Conservation (phyloP, 495 filamentous ascomycete species). For the Neurospora sp. region DNA sequence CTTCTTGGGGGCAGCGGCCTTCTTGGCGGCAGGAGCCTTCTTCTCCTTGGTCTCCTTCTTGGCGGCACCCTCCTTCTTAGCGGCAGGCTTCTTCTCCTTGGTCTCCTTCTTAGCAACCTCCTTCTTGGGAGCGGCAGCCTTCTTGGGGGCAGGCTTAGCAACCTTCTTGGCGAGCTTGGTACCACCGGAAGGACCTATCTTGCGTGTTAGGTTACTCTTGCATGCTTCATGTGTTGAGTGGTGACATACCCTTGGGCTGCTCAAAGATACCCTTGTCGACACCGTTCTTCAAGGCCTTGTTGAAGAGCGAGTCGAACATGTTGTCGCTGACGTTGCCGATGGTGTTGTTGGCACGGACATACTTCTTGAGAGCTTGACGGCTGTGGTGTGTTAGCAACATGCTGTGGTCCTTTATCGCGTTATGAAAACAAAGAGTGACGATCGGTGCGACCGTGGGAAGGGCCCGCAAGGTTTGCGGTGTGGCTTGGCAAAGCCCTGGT, state of each 20-base stretch:
- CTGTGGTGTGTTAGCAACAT: constrained; percentile 44
- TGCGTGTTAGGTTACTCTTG: constrained; percentile 8
- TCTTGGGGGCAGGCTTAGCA: constrained; percentile 29
- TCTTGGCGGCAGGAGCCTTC: not conserved
- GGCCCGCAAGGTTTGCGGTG: not conserved
- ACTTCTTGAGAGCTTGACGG: constrained; percentile 96
- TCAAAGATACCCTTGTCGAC: constrained; percentile 83
- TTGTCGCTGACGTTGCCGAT: constrained; percentile 52
- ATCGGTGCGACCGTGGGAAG: not conserved
- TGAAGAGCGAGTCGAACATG: constrained; percentile 86
- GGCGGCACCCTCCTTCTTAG: constrained; percentile 25
- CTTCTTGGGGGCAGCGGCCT: constrained; percentile 30
- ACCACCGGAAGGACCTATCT: constrained; percentile 73
- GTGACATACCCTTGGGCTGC: constrained; percentile 82
- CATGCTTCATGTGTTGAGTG: not conserved
- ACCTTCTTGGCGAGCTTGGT: constrained; percentile 94
- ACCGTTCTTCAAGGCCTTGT: constrained; percentile 80
- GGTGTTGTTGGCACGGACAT: constrained; percentile 92
- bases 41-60: constrained; percentile 21
- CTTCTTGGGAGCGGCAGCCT: constrained; percentile 39
- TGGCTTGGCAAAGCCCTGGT: constrained; percentile 4
- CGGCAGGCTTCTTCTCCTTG: constrained; percentile 31
- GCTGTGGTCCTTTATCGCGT: not conserved
- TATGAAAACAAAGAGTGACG: constrained; percentile 3
- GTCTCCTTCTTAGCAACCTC: constrained; percentile 31